Evolutionary conservation across 2,329 filamentous ascomycete genomes (phyloP).

Genomic region (Cordyceps tenuipes): DNA sequence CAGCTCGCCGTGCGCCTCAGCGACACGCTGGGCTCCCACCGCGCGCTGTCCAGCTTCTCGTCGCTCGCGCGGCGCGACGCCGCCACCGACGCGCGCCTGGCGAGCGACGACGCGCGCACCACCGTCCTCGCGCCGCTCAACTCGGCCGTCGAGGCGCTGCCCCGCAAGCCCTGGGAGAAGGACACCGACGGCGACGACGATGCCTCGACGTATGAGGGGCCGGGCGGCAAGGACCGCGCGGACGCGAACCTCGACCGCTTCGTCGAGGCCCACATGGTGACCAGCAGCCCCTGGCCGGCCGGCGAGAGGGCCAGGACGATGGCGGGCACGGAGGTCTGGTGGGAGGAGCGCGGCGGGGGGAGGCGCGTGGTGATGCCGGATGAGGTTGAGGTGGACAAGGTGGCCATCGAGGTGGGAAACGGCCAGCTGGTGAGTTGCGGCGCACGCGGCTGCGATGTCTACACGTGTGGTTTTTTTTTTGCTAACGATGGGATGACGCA

Average conservation of each 20-base stretch:
- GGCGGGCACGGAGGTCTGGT: slow-evolving; percentile 63
- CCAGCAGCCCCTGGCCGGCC: slow-evolving; percentile 66
- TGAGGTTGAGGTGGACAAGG: slow-evolving; percentile 64
- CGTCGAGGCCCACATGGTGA: slow-evolving; percentile 77
- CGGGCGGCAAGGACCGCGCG: slow-evolving; percentile 67
- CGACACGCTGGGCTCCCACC: slow-evolving; percentile 74
- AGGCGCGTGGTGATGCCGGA: slow-evolving; percentile 70
- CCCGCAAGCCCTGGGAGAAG: slow-evolving; percentile 81
- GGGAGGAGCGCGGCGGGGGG: slow-evolving; percentile 63
- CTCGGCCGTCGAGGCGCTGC: slow-evolving; percentile 65
- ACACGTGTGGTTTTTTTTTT: neutral
- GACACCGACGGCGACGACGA: slow-evolving; percentile 48
- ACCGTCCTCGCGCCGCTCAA: slow-evolving; percentile 87
- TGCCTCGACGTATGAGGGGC: slow-evolving; percentile 66
- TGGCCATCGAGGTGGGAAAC: slow-evolving; percentile 72
- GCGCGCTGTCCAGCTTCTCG: slow-evolving; percentile 76
- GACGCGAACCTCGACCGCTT: slow-evolving; percentile 69
- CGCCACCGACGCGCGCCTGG: slow-evolving; percentile 58
- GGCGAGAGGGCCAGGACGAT: slow-evolving; percentile 57
- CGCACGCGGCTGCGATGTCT: too few species aligned
- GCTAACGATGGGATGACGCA: slow-evolving; percentile 19
- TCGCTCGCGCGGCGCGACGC: slow-evolving; percentile 70
- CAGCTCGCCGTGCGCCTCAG: slow-evolving; percentile 59
- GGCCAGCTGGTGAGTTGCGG: slow-evolving; percentile 60
- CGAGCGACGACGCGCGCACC: slow-evolving; percentile 58